Percentiles rank a stretch among this genome's conserved stretches.
Conservation (phyloP, 805 yeast species). For the Metschnikowia bowlesiae region DNA sequence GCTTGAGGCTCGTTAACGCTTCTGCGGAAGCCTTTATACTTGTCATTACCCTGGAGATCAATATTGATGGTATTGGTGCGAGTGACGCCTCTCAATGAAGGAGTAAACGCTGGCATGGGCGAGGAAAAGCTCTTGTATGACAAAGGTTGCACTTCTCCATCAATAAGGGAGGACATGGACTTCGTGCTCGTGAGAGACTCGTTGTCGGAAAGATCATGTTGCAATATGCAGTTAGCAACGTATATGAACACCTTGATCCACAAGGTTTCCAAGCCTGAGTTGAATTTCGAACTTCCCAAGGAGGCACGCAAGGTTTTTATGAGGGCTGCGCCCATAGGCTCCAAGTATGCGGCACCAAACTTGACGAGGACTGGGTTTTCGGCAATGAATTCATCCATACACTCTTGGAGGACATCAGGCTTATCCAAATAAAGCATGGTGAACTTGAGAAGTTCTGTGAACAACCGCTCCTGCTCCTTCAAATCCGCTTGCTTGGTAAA, state of each 20-base stretch:
- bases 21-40: slow-evolving; percentile 42
- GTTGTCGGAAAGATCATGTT: slow-evolving; percentile 21
- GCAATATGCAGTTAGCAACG: slow-evolving; percentile 36
- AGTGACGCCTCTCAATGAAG: background rate
- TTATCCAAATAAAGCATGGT: slow-evolving; percentile 30
- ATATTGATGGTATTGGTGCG: slow-evolving; percentile 20
- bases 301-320: slow-evolving; percentile 35
- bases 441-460: slow-evolving; percentile 34
- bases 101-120: slow-evolving; percentile 6
- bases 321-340: slow-evolving; percentile 39
- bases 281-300: slow-evolving; percentile 29
- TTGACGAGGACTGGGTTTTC: slow-evolving; percentile 27
- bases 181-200: slow-evolving; percentile 19
- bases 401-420: slow-evolving; percentile 25
- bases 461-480: slow-evolving; percentile 29
- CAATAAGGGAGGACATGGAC: slow-evolving; percentile 3
- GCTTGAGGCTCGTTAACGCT: slow-evolving; percentile 14
- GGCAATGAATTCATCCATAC: slow-evolving; percentile 28
- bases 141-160: slow-evolving; percentile 24
- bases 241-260: slow-evolving; percentile 40
- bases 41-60: slow-evolving; percentile 28
- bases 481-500: slow-evolving; percentile 21
- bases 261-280: slow-evolving; percentile 29
- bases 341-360: slow-evolving; percentile 29
- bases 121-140: slow-evolving; percentile 8